These are phyloP conservation scores for Ceratobasidium sp. DNA, from an alignment of 1,284 basidiomycete genomes.

Conservation along the genomic window DNA sequence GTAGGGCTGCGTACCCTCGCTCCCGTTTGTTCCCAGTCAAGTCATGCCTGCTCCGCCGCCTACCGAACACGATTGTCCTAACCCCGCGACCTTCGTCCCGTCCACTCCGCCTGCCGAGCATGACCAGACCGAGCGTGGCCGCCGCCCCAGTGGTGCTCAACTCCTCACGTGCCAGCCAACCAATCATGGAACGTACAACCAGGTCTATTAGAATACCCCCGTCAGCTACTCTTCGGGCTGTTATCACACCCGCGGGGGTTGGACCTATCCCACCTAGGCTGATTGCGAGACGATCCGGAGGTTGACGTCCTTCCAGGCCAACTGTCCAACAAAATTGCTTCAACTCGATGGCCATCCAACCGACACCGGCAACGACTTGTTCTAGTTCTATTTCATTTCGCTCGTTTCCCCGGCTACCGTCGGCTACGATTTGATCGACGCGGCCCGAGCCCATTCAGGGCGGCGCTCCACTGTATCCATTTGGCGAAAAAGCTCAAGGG, in stretches of 20 bases:
- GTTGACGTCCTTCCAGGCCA: constrained; percentile 48
- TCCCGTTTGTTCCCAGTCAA: constrained; percentile 36
- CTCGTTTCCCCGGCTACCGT: constrained; percentile 18
- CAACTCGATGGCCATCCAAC: constrained; percentile 39
- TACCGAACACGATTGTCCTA: constrained; percentile 14
- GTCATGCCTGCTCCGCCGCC: constrained; percentile 11
- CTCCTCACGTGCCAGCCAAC: constrained; percentile 39
- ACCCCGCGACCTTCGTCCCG: constrained; percentile 29
- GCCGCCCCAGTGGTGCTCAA: constrained; percentile 46
- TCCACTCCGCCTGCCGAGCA: constrained; percentile 47
- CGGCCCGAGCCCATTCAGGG: constrained; percentile 3
- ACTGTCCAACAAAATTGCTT: constrained; percentile 49
- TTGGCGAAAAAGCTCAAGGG: constrained; percentile 18
- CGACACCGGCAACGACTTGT: constrained; percentile 14
- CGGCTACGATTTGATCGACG: constrained; percentile 33
- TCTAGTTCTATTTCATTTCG: constrained; percentile 38
- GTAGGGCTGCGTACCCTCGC: constrained; percentile 24
- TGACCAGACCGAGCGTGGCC: constrained; percentile 47
- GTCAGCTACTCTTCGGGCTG: not conserved
- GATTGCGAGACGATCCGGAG: constrained; percentile 35
- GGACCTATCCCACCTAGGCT: constrained; percentile 26
- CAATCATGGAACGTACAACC: constrained; percentile 36
- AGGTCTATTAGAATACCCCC: constrained; percentile 18
- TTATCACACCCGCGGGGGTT: constrained; percentile 10
- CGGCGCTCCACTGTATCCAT: constrained; percentile 26